Conservation (phyloP, 2,329 filamentous ascomycete species). For the Fusarium tricinctum region DNA sequence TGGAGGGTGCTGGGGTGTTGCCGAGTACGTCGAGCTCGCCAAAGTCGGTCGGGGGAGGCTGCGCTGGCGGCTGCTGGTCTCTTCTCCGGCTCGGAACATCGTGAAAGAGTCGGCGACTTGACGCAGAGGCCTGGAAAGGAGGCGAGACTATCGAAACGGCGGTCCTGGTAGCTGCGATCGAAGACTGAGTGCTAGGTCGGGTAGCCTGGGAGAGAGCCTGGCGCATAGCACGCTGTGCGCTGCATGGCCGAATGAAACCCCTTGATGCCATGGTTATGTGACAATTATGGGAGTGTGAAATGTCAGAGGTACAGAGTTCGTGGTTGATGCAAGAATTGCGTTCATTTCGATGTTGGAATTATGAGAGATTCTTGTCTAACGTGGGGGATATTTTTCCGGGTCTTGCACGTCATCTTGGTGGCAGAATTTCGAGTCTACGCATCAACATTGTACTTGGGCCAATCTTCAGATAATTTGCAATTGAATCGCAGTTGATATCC, state of each 20-base stretch:
- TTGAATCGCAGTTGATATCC: background rate
- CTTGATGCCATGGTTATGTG: slow-evolving; percentile 41
- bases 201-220: slow-evolving; percentile 35
- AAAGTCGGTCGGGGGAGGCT: slow-evolving; percentile 72
- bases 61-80: slow-evolving; percentile 47
- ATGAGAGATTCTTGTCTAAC: slow-evolving; percentile 20
- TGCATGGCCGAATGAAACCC: slow-evolving; percentile 39
- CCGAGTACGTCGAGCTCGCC: slow-evolving; percentile 82
- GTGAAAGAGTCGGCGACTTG: slow-evolving; percentile 43
- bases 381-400: slow-evolving; percentile 48
- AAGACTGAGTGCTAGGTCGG: slow-evolving; percentile 25
- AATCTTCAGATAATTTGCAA: background rate
- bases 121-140: slow-evolving; percentile 2
- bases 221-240: slow-evolving; percentile 41
- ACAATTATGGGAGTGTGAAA: background rate
- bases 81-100: slow-evolving; percentile 33
- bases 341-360: slow-evolving; percentile 12
- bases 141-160: slow-evolving; percentile 2
- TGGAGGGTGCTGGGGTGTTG: slow-evolving; percentile 81
- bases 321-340: background rate
- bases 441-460: background rate
- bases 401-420: slow-evolving; percentile 49
- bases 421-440: background rate
- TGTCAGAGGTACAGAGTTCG: background rate
- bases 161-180: slow-evolving; percentile 32